Percentiles rank a stretch among this genome's conserved stretches.
phyloP scores from a whole-genome alignment of 176 grass and related monocot species.

The Oryza meyeriana region DNA sequence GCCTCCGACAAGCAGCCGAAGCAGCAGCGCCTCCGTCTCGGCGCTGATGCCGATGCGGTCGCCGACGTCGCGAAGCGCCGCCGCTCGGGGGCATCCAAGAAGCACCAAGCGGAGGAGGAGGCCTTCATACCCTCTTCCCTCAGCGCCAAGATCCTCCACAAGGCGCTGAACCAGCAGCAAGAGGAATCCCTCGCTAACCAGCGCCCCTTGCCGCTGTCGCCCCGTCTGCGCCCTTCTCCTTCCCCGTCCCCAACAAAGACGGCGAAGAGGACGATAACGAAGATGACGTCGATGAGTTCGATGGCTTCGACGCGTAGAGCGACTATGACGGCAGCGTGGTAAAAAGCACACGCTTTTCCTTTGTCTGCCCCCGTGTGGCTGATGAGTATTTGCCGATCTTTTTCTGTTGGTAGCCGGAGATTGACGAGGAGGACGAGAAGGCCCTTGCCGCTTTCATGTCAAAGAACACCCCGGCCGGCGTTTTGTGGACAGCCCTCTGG shows the following conservation, averaged over 20 bases:
- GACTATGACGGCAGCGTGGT: slow-evolving; percentile 64
- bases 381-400: not conserved
- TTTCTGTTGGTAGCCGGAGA: slow-evolving; percentile 51
- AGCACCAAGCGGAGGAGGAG: slow-evolving; percentile 70
- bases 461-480: slow-evolving; percentile 39
- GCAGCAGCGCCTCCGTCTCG: slow-evolving; percentile 46
- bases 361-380: not conserved
- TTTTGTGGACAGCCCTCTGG: too few relatives aligned
- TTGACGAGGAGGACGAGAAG: slow-evolving; percentile 86
- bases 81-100: slow-evolving; percentile 58
- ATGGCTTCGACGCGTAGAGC: slow-evolving; percentile 70
- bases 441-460: slow-evolving; percentile 73
- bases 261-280: slow-evolving; percentile 25
- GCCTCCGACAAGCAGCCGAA: slow-evolving; percentile 24
- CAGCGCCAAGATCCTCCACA: slow-evolving; percentile 79
- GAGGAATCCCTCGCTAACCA: slow-evolving; percentile 56
- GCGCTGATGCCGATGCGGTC: slow-evolving; percentile 50
- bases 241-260: slow-evolving; percentile 28
- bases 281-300: slow-evolving; percentile 70
- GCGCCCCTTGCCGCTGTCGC: not conserved
- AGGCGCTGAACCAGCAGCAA: slow-evolving; percentile 78
- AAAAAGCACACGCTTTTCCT: not conserved
- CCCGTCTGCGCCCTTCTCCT: slow-evolving; percentile 16
- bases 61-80: slow-evolving; percentile 57
- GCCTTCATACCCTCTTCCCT: slow-evolving; percentile 44